phyloP scores from a whole-genome alignment of 2,329 filamentous ascomycete species.

The Pestalotiopsis sp. region DNA sequence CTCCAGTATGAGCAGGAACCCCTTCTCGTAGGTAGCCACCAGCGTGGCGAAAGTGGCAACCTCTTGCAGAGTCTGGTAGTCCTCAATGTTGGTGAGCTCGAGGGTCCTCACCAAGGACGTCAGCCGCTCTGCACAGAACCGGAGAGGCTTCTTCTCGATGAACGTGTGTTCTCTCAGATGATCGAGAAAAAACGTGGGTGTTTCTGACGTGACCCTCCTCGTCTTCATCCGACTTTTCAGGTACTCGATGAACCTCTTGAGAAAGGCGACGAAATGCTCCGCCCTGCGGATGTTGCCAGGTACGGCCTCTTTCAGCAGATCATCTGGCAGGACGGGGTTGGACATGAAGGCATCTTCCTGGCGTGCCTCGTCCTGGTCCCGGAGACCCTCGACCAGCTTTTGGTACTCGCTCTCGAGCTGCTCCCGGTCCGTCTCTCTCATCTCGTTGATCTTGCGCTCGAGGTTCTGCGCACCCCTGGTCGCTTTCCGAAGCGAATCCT shows the following conservation, averaged over 20 bases:
- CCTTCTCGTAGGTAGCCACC: constrained; percentile 94
- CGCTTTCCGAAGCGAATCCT: constrained; percentile 90
- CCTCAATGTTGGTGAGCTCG: constrained; percentile 96
- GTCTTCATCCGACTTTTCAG: constrained; percentile 98
- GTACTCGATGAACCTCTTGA: constrained; percentile 97
- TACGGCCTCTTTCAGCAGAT: constrained; percentile 91
- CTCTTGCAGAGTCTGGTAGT: constrained; percentile 95
- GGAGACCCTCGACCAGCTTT: constrained; percentile 89
- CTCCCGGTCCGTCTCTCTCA: constrained; percentile 93
- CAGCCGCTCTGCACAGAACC: constrained; percentile 92
- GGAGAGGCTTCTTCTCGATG: constrained; percentile 92
- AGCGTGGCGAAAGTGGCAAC: constrained; percentile 97
- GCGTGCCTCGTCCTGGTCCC: constrained; percentile 84
- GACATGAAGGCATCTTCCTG: constrained; percentile 97
- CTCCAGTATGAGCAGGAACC: constrained; percentile 94
- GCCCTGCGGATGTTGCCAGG: constrained; percentile 95
- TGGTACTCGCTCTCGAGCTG: constrained; percentile 95
- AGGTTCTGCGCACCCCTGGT: constrained; percentile 89
- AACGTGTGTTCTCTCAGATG: constrained; percentile 96
- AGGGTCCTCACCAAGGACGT: constrained; percentile 94
- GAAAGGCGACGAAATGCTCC: constrained; percentile 92
- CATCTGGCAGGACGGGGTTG: constrained; percentile 92
- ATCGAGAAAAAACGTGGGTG: constrained; percentile 87
- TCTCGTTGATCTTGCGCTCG: constrained; percentile 87
- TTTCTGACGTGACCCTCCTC: constrained; percentile 95